A percentile compares a stretch with the other conserved stretches of the same genome.
phyloP scores from a whole-genome alignment of 805 yeast species.

The Saturnispora bothae region DNA sequence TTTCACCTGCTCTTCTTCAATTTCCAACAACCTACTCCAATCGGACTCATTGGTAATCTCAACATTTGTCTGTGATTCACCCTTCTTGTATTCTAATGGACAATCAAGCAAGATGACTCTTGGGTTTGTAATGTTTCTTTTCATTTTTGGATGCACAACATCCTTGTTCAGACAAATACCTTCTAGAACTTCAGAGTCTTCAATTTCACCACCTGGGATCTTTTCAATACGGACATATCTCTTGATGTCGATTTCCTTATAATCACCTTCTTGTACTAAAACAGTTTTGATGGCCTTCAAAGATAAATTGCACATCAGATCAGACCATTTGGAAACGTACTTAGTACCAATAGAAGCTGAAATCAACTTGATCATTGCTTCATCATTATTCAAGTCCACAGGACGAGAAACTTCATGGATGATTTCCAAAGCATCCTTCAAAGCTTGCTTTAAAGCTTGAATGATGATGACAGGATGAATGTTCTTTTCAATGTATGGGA shows the following conservation, averaged over 20 bases:
- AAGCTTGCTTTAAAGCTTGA: conserved; percentile 84
- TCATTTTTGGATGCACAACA: conserved; percentile 98
- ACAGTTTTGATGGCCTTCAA: conserved; percentile 84
- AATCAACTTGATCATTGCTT: conserved; percentile 77
- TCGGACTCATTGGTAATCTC: conserved; percentile 94
- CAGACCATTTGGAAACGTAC: conserved; percentile 84
- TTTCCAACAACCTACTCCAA: conserved; percentile 90
- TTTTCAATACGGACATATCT: conserved; percentile 90
- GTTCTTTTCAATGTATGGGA: conserved; percentile 87
- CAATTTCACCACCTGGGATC: conserved; percentile 96
- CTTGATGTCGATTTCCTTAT: conserved; percentile 83
- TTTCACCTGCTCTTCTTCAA: conserved; percentile 96
- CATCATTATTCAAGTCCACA: conserved; percentile 74
- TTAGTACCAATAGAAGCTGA: conserved; percentile 93
- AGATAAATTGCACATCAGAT: conserved; percentile 82
- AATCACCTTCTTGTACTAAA: conserved; percentile 45
- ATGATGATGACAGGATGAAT: conserved; percentile 96
- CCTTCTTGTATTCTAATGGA: conserved; percentile 96
- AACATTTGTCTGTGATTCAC: conserved; percentile 96
- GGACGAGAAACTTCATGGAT: conserved; percentile 76
- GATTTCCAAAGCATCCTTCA: conserved; percentile 80
- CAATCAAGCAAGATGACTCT: conserved; percentile 84
- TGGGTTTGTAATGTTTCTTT: conserved; percentile 79
- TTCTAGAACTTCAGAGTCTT: conserved; percentile 76
- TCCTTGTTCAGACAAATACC: conserved; percentile 94